These are phyloP conservation scores for Penicillium daleae DNA, from an alignment of 495 filamentous ascomycete genomes.

Conservation along the genomic window DNA sequence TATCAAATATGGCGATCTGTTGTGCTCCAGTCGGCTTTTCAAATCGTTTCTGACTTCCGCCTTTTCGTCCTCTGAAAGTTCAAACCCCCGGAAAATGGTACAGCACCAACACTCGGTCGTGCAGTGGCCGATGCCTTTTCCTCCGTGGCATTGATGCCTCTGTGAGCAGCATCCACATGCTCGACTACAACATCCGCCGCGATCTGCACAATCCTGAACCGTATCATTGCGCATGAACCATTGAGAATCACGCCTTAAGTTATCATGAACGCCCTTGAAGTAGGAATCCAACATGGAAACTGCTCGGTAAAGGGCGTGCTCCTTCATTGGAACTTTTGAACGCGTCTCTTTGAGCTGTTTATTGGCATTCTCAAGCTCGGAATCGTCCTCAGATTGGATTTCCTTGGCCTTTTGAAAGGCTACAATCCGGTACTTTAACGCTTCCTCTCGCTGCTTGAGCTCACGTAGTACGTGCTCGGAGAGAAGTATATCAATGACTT, in stretches of 20 bases:
- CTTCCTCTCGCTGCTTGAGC: slow-evolving; percentile 7
- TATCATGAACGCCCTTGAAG: neutral
- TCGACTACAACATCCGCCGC: slow-evolving; percentile 19
- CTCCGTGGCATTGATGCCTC: neutral
- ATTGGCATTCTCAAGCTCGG: slow-evolving; percentile 6
- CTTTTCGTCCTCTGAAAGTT: slow-evolving; percentile 7
- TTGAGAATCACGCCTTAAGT: slow-evolving; percentile 2
- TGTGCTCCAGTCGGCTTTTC: neutral
- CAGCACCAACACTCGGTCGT: slow-evolving; percentile 17
- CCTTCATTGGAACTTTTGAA: neutral
- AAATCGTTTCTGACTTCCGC: slow-evolving; percentile 1
- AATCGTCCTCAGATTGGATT: neutral
- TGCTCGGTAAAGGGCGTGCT: slow-evolving; percentile 6
- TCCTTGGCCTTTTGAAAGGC: slow-evolving; percentile 13
- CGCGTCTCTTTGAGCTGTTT: slow-evolving; percentile 2
- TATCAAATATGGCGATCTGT: neutral
- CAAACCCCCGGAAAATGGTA: slow-evolving; percentile 13
- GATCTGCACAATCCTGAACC: slow-evolving; percentile 18
- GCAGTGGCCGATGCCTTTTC: slow-evolving; percentile 14
- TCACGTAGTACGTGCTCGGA: slow-evolving; percentile 13
- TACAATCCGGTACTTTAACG: neutral
- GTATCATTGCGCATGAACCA: slow-evolving; percentile 15
- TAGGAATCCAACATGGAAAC: neutral
- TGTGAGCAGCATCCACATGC: slow-evolving; percentile 15
- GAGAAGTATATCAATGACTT: neutral